Evolutionary conservation across 108 stramenopile species (phyloP).

Genomic region (Skeletonema potamos): DNA sequence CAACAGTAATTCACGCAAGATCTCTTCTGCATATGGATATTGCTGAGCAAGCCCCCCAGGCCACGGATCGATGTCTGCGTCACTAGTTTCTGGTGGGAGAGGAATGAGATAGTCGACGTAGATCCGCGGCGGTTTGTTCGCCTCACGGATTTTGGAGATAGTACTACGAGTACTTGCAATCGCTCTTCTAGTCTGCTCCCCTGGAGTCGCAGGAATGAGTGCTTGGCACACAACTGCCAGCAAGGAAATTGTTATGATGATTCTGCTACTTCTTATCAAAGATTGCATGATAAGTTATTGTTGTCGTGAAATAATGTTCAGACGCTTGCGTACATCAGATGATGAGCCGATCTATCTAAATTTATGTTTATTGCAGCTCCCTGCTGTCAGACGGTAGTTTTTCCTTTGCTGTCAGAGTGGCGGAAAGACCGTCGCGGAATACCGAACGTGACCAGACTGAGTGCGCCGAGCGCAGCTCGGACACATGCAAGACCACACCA

Average conservation of each 20-base stretch:
- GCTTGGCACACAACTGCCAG: not conserved
- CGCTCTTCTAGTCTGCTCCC: constrained; percentile 42
- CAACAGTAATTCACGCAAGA: constrained; percentile 47
- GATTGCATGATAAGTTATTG: no score
- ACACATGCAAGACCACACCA: no score
- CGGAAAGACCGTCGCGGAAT: no score
- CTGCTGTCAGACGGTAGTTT: no score
- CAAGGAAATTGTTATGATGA: not conserved
- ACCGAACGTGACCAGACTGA: no score
- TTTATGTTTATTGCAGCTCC: no score
- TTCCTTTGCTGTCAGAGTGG: no score
- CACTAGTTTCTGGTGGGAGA: constrained; percentile 58
- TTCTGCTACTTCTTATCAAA: not conserved
- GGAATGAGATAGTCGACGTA: constrained; percentile 70
- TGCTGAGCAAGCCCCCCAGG: constrained; percentile 71
- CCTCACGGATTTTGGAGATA: constrained; percentile 25
- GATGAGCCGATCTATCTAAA: no score
- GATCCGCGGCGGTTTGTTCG: constrained; percentile 26
- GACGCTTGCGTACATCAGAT: no score
- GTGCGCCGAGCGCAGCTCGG: no score
- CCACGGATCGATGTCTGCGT: constrained; percentile 73
- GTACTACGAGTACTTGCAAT: constrained; percentile 23
- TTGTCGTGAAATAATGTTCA: no score
- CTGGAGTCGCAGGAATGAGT: constrained; percentile 45
- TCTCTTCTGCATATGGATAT: constrained; percentile 71